phyloP scores from a whole-genome alignment of 352 stramenopile species.

The Phytophthora ramorum region DNA sequence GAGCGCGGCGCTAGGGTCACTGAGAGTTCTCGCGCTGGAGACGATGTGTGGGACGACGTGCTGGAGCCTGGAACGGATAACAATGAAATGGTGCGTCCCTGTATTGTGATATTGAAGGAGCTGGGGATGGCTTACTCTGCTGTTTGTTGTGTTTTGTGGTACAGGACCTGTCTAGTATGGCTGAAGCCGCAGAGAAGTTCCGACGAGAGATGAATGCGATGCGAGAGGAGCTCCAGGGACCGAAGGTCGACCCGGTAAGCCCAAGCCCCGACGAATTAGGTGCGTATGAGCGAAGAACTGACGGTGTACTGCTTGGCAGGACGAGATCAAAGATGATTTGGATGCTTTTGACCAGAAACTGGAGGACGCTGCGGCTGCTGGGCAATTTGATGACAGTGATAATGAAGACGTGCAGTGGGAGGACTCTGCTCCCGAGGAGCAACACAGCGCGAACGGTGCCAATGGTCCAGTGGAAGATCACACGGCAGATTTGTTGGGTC shows the following conservation, averaged over 20 bases:
- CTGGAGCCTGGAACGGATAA: constrained; percentile 47
- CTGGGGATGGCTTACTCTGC: background rate
- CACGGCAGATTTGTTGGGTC: constrained; percentile 14
- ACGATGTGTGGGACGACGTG: constrained; percentile 87
- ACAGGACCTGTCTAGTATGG: constrained; percentile 85
- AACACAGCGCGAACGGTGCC: constrained; percentile 23
- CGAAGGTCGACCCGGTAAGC: constrained; percentile 43
- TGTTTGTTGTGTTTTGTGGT: constrained; percentile 8
- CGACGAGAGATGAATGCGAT: constrained; percentile 88
- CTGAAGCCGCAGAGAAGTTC: constrained; percentile 82
- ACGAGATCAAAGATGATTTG: constrained; percentile 62
- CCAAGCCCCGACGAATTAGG: background rate
- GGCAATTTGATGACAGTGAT: constrained; percentile 86
- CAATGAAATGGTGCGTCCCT: constrained; percentile 65
- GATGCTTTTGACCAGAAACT: constrained; percentile 86
- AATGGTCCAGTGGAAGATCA: constrained; percentile 38
- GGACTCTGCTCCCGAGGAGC: constrained; percentile 39
- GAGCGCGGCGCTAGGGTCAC: constrained; percentile 56
- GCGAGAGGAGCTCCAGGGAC: constrained; percentile 57
- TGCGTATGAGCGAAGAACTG: background rate
- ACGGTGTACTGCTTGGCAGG: constrained; percentile 28
- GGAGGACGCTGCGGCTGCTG: constrained; percentile 68
- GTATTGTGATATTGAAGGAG: background rate
- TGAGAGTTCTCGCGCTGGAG: constrained; percentile 35
- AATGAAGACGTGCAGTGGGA: constrained; percentile 80